A percentile compares a stretch with the other conserved stretches of the same genome.
Conservation (phyloP, 2,329 filamentous ascomycete genomes). For the Escovopsis sp. region DNA sequence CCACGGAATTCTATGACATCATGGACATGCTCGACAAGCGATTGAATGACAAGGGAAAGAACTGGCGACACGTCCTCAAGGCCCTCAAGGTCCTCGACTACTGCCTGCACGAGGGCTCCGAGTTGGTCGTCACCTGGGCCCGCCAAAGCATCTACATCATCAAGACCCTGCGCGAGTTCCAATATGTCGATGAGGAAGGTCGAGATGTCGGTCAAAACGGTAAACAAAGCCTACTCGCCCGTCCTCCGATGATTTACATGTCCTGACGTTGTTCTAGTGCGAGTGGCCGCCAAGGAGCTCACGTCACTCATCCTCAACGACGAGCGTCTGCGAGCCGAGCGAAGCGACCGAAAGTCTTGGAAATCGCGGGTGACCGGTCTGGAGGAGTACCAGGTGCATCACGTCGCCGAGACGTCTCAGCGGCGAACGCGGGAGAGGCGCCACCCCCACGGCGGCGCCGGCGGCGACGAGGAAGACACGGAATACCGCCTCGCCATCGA, state of each 20-base stretch:
- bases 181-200: conserved; percentile 91
- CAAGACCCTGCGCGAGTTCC: conserved; percentile 93
- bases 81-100: conserved; percentile 96
- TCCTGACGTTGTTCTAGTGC: conserved; percentile 42
- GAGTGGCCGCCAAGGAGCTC: conserved; percentile 89
- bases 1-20: conserved; percentile 96
- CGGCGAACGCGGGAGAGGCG: conserved; percentile 33
- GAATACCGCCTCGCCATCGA: conserved; percentile 86
- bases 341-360: conserved; percentile 85
- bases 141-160: conserved; percentile 98
- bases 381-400: conserved; percentile 54
- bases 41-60: conserved; percentile 97
- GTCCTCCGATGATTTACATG: neutral
- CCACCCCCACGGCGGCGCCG: conserved; percentile 21
- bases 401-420: conserved; percentile 19
- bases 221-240: conserved; percentile 28
- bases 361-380: conserved; percentile 91
- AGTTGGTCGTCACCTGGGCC: conserved; percentile 93
- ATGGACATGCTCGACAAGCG: conserved; percentile 99
- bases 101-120: conserved; percentile 91
- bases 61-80: conserved; percentile 97
- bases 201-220: conserved; percentile 93
- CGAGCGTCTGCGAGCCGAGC: conserved; percentile 77
- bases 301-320: conserved; percentile 87
- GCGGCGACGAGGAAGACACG: conserved; percentile 61